phyloP scores from a whole-genome alignment of 2,329 filamentous ascomycete genomes.

The Clonostachys solani region DNA sequence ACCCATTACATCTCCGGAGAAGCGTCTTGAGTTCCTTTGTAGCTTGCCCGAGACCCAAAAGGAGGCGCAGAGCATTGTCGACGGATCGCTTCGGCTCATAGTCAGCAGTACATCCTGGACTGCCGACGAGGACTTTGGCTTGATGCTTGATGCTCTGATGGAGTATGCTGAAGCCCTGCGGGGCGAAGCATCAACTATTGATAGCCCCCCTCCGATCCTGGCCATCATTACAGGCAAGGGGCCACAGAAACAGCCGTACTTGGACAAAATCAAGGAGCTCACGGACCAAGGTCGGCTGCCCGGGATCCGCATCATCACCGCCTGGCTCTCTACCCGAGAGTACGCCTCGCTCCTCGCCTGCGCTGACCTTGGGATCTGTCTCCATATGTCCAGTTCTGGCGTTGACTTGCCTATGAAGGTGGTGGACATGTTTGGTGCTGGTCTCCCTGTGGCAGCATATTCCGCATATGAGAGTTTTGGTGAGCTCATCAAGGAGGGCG shows the following conservation, averaged over 20 bases:
- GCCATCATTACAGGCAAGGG: slow-evolving; percentile 95
- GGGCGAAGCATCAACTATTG: slow-evolving; percentile 29
- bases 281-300: slow-evolving; percentile 58
- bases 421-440: slow-evolving; percentile 97
- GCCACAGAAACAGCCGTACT: slow-evolving; percentile 74
- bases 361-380: slow-evolving; percentile 83
- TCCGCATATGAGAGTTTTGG: slow-evolving; percentile 80
- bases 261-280: slow-evolving; percentile 59
- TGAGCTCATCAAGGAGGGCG: slow-evolving; percentile 83
- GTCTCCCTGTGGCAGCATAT: slow-evolving; percentile 86
- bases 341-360: slow-evolving; percentile 82
- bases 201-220: slow-evolving; percentile 59
- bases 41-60: slow-evolving; percentile 60
- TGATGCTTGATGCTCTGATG: slow-evolving; percentile 80
- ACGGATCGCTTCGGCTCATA: slow-evolving; percentile 61
- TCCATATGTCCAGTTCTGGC: slow-evolving; percentile 91
- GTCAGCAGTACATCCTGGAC: slow-evolving; percentile 98
- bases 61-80: slow-evolving; percentile 53
- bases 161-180: slow-evolving; percentile 54
- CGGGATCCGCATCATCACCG: slow-evolving; percentile 70
- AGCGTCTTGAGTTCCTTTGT: slow-evolving; percentile 57
- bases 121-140: slow-evolving; percentile 87
- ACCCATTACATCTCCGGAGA: slow-evolving; percentile 47
- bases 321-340: slow-evolving; percentile 79
- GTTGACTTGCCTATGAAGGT: slow-evolving; percentile 99